Evolutionary conservation across 306 rosid genomes (phyloP), one percentile per base, ranked within the genome.

Genomic region (Vicia villosa): DNA sequence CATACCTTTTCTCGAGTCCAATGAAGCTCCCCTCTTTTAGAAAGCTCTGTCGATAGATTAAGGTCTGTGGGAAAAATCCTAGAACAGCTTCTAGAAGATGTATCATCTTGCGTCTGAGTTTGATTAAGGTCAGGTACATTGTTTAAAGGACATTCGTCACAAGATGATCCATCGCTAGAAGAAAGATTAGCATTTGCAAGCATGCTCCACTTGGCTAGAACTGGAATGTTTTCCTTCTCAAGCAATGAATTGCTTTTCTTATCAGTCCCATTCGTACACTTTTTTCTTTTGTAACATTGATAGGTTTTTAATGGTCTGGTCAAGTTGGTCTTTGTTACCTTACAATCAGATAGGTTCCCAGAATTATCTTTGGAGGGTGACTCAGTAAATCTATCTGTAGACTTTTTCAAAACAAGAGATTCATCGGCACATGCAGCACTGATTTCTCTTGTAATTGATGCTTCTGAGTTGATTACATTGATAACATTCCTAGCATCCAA

Each of bases 221-320:
- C 68, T 61, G 86, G 43, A 72, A 63, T 43, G 5, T 63, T 80
- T 41, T 79, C 76, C 77, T 74, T 80, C 76, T 65, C 66, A 0
- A 37, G 70, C 49, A 38, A 32, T 8, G 64, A 66, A 9, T 73
- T 62, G 26, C 52, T 66, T 70, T 63, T 80, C 38, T 58, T 58
- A 56, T 74, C 76, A 21, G 60, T 43, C 32, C 69, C 80, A 60
- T 77, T 77, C n/a, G 36, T 69, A 47, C 63, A 58, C 60, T 55
- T 85, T 83, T 68, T 85, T 72, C 85, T 72, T 77, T 74, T 85
- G 66, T 76, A 72, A 68, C 87, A 70, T 59, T 79, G 81, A 69
- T 57, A 68, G 66, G 90, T 87, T 69, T 66, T 63, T 66, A 83
- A 46, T 5, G 86, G 82, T 47, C 66, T 50, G 37, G 70, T 30